These are phyloP conservation scores for Cladosporium velox DNA, from an alignment of 2,329 filamentous ascomycete genomes.

Conservation along the genomic window DNA sequence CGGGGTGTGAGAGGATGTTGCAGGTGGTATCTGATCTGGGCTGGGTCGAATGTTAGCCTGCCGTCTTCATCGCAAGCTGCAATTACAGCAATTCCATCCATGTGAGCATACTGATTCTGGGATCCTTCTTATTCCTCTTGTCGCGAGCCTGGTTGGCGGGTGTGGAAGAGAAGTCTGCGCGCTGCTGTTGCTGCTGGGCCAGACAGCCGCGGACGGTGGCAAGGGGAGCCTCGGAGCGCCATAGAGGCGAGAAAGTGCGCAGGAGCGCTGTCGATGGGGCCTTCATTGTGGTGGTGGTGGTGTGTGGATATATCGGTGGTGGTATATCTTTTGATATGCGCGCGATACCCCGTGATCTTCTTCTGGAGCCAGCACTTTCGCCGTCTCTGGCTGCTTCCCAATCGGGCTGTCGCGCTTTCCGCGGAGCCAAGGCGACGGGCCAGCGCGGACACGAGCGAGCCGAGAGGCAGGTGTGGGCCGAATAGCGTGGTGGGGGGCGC, in stretches of 20 bases:
- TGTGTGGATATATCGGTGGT: not conserved
- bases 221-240: conserved; percentile 23
- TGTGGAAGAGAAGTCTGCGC: conserved; percentile 39
- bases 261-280: conserved; percentile 33
- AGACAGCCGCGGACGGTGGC: conserved; percentile 32
- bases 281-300: conserved; percentile 26
- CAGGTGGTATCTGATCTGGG: conserved; percentile 69
- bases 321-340: not conserved
- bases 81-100: not conserved
- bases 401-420: not conserved
- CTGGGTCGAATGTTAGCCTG: conserved; percentile 40
- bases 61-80: not conserved
- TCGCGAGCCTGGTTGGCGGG: conserved; percentile 44
- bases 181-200: conserved; percentile 28
- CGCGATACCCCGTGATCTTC: conserved; percentile 7
- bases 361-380: not conserved
- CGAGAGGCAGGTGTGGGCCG: not conserved
- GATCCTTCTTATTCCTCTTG: conserved; percentile 38
- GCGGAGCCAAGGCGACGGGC: conserved; percentile 7
- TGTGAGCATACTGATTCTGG: conserved; percentile 35
- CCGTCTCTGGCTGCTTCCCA: not conserved
- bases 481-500: not conserved
- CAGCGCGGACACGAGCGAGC: conserved; percentile 1
- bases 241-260: conserved; percentile 31
- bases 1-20: conserved; percentile 68